Conservation (phyloP, 306 rosid genomes). For the Corylus avellana region DNA sequence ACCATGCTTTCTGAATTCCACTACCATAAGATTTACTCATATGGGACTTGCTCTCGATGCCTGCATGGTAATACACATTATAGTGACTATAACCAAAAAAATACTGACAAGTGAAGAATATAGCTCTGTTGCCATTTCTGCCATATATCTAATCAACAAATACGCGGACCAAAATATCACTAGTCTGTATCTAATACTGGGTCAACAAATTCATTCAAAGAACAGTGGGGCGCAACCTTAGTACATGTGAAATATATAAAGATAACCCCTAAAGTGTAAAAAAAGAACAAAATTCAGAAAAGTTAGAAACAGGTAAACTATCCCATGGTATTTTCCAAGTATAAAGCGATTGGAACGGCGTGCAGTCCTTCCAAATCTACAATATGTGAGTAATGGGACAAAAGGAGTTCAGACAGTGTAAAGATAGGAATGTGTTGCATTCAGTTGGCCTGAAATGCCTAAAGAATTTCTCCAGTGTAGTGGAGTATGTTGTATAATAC, state of each 20-base stretch:
- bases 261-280: no score
- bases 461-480: background rate
- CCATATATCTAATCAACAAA: background rate
- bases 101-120: background rate
- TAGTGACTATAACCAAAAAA: background rate
- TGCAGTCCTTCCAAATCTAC: background rate
- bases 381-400: background rate
- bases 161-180: background rate
- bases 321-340: no score
- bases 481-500: background rate
- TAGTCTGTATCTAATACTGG: background rate
- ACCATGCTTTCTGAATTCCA: background rate
- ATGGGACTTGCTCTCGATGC: constrained; percentile 51
- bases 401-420: background rate
- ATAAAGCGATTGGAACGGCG: background rate
- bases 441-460: background rate
- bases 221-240: no score
- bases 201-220: background rate
- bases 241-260: no score
- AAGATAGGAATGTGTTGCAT: background rate
- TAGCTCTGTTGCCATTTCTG: background rate
- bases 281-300: no score
- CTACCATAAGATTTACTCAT: constrained; percentile 23
- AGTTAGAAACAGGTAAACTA: no score
- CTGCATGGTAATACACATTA: constrained; percentile 35